Conservation (phyloP, 148 eudicot species). For the Chenopodium formosanum region DNA sequence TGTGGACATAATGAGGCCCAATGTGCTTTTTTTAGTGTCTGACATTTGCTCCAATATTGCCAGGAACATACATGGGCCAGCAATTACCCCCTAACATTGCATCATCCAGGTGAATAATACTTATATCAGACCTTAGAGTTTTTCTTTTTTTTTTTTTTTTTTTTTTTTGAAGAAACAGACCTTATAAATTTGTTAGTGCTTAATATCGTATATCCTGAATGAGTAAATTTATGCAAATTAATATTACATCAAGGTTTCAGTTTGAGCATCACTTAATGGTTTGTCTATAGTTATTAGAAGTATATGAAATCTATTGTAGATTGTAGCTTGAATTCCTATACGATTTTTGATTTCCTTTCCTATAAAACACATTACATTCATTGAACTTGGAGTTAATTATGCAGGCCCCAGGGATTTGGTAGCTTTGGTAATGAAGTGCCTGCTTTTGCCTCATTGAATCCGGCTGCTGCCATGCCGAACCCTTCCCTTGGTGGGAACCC, state of each 20-base stretch:
- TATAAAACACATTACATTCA: background rate
- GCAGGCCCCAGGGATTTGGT: constrained; percentile 60
- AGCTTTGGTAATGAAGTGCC: constrained; percentile 40
- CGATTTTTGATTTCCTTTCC: background rate
- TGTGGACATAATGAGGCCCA: constrained; percentile 7
- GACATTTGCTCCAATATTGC: constrained; percentile 15
- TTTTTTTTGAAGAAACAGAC: too few relatives aligned
- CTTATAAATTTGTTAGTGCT: background rate
- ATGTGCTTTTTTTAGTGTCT: constrained; percentile 8
- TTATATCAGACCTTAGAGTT: background rate
- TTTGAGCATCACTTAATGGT: background rate
- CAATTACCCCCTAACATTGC: constrained; percentile 45
- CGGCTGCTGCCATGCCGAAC: constrained; percentile 49
- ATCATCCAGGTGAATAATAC: constrained; percentile 53
- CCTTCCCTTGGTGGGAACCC: constrained; percentile 75
- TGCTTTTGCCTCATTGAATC: constrained; percentile 37
- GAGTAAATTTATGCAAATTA: background rate
- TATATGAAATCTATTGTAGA: background rate
- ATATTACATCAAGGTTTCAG: background rate
- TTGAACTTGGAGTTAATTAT: constrained; percentile 22
- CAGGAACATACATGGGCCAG: constrained; percentile 70
- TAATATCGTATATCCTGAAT: background rate
- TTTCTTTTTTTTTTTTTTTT: too few relatives aligned
- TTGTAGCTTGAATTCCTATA: background rate
- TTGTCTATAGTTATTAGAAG: background rate